Evolutionary conservation across 2,329 filamentous ascomycete genomes (phyloP), one percentile per base, ranked within the genome.

Genomic region (Neonectria ditissima): DNA sequence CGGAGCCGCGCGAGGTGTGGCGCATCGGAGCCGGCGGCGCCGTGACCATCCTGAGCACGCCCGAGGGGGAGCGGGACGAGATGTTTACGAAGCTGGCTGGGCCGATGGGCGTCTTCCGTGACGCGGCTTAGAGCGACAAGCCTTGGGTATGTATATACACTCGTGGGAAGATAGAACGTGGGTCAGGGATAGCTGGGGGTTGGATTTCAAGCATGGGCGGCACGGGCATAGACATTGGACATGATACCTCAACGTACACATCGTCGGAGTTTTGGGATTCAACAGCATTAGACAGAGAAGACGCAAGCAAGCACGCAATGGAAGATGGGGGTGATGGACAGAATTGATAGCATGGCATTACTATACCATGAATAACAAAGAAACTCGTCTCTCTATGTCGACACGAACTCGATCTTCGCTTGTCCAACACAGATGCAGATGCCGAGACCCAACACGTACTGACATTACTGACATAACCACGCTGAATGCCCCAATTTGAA

Each of bases 11-110:
- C 2, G 90, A 92, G 72, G 81, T 85, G 1, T 98, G 95, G 95
- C 87, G 87, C 43, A 88, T 97, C 39, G 95, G 94, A 5, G 95
- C 95, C 6, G 96, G 95, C 1, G 96, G 95, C 1, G 95, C 95
- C 0, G 89, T 98, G 16, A 98, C 95, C 2, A 91, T 89, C 24
- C 82, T 97, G 62, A 97, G 94, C 76, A 92, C 91, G 3, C 84
- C 91, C 0, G 84, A 90, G 62, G 93, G 89, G 3, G 95, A 98
- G 82, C 91, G 90, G 80, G 92, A 97, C 64, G 96, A 98, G 83
- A 97, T 98, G 94, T 84, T 91, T 73, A 89, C 88, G 7, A 95
- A 94, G 79, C 79, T 93, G 53, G 84, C 82, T 53, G 86, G 86
- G 2, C 86, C 86, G 11, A 72, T 89, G 69, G 81, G 84, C 1